Evolutionary conservation across 345 rosid species (phyloP).

Genomic region (Boechera divaricarpa): DNA sequence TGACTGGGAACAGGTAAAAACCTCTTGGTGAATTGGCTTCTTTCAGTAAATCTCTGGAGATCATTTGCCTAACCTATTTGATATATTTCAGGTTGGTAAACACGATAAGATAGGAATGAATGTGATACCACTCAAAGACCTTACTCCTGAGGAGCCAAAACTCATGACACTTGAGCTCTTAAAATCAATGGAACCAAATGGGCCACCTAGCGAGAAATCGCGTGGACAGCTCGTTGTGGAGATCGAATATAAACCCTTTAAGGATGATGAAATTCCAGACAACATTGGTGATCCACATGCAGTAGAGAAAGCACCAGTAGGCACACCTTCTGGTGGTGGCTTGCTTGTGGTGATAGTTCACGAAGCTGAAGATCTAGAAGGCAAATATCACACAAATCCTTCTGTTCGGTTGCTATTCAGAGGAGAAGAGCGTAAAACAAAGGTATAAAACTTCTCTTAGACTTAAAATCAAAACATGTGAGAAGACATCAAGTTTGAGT

Average conservation of each 20-base stretch:
- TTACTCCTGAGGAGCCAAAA: constrained; percentile 79
- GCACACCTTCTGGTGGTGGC: constrained; percentile 88
- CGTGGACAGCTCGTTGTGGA: constrained; percentile 81
- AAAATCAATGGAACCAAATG: constrained; percentile 78
- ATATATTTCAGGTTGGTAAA: constrained; percentile 65
- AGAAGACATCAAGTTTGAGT: background rate
- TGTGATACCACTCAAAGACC: constrained; percentile 69
- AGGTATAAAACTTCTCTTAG: constrained; percentile 49
- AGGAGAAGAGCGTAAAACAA: constrained; percentile 89
- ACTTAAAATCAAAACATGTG: background rate
- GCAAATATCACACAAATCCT: constrained; percentile 94
- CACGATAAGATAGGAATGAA: constrained; percentile 96
- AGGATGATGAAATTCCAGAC: constrained; percentile 54
- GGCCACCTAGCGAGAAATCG: constrained; percentile 68
- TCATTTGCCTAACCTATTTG: background rate
- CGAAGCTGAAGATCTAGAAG: constrained; percentile 94
- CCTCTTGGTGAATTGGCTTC: background rate
- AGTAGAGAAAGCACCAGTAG: constrained; percentile 88
- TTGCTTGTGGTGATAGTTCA: constrained; percentile 83
- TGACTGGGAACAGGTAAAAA: constrained; percentile 92
- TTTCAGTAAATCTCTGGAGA: background rate
- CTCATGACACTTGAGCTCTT: constrained; percentile 70
- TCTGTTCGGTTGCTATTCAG: constrained; percentile 69
- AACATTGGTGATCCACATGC: constrained; percentile 52
- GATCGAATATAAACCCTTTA: constrained; percentile 71